Conservation (phyloP, 495 filamentous ascomycete genomes). For the Filosporella fistucella region DNA sequence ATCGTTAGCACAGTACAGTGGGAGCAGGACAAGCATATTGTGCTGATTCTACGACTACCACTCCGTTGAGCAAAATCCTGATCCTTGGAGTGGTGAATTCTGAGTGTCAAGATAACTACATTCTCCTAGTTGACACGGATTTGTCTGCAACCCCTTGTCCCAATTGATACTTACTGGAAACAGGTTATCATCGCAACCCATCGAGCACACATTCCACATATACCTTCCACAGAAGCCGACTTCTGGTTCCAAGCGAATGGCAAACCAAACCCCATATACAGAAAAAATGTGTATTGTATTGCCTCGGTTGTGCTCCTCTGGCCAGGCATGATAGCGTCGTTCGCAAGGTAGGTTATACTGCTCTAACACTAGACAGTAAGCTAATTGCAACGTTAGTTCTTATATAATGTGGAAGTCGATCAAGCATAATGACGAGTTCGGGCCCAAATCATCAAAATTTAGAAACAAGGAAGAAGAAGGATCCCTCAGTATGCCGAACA, state of each 20-base stretch:
- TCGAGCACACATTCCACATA: constrained; percentile 31
- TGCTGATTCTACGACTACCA: no score
- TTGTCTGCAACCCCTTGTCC: no score
- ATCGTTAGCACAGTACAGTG: no score
- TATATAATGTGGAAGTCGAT: constrained; percentile 28
- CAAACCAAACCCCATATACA: constrained; percentile 24
- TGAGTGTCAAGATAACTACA: no score
- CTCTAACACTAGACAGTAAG: constrained; percentile 28
- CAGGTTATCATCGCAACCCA: constrained; percentile 37
- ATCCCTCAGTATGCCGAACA: constrained; percentile 12
- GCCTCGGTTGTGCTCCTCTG: constrained; percentile 4
- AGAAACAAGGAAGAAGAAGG: constrained; percentile 11
- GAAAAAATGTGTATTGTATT: constrained; percentile 24
- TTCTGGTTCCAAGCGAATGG: constrained; percentile 26
- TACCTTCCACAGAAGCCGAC: constrained; percentile 21
- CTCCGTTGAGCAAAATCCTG: no score
- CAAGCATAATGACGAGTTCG: constrained; percentile 27
- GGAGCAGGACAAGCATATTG: no score
- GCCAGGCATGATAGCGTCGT: constrained; percentile 18
- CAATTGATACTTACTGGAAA: neutral
- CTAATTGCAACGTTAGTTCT: constrained; percentile 17
- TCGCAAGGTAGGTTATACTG: constrained; percentile 35
- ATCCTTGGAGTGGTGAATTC: no score
- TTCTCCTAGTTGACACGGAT: no score
- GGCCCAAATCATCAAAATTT: constrained; percentile 16